These are phyloP conservation scores for Sphaerostilbella broomeana DNA, from an alignment of 2,329 filamentous ascomycete species.

Conservation along the genomic window DNA sequence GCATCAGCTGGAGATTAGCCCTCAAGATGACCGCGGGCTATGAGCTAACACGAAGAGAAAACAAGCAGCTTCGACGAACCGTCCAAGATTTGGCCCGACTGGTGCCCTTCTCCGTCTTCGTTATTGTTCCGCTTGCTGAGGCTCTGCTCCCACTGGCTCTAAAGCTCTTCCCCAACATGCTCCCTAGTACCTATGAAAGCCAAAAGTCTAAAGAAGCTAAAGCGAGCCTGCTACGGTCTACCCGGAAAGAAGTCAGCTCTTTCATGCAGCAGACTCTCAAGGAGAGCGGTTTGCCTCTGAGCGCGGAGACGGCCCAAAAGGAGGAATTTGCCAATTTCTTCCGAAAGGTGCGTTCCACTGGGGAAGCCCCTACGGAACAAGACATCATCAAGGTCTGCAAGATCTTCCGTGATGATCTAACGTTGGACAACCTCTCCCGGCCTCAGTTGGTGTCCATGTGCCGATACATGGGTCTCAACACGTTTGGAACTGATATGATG, in stretches of 20 bases:
- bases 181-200: conserved; percentile 94
- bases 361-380: conserved; percentile 77
- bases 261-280: conserved; percentile 84
- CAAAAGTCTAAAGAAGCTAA: conserved; percentile 88
- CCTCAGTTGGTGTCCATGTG: conserved; percentile 97
- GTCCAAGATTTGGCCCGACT: conserved; percentile 89
- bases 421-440: conserved; percentile 90
- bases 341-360: conserved; percentile 87
- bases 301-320: conserved; percentile 73
- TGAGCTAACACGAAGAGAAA: conserved; percentile 88
- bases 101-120: conserved; percentile 92
- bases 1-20: conserved; percentile 83
- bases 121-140: conserved; percentile 95
- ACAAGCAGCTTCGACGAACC: conserved; percentile 86
- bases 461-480: conserved; percentile 95
- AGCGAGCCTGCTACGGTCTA: conserved; percentile 70
- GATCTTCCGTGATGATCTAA: conserved; percentile 96
- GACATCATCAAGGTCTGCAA: conserved; percentile 99
- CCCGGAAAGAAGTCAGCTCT: conserved; percentile 84
- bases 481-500: conserved; percentile 96
- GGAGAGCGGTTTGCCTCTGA: conserved; percentile 89
- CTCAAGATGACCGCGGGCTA: conserved; percentile 98
- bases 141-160: conserved; percentile 84
- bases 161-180: conserved; percentile 92
- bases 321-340: conserved; percentile 97